Base-by-base conservation (phyloP, 2,329 filamentous ascomycete genomes). In the Verticillium zaregamsianum region DNA sequence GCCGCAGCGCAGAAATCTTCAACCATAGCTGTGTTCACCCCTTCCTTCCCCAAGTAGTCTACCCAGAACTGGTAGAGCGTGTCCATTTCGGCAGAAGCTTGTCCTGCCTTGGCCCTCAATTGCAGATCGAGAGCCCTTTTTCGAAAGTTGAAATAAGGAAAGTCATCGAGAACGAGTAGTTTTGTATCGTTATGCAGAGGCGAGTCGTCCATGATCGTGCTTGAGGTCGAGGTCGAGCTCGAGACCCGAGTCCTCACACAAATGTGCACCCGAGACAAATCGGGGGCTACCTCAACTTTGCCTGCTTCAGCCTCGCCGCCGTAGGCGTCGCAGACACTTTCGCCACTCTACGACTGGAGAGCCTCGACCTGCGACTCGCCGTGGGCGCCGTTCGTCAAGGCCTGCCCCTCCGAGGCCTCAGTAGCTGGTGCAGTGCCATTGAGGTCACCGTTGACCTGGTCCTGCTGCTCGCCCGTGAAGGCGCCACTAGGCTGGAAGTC, bases 21-120 rank as follows among this genome's bases (percentile, higher is more conserved):
- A 77, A 93, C 93, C 86, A 93, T 90, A 71, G 79, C 80, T 62
- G 82, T 80, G 73, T 93, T 90, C 82, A 93, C 92, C 75, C 90
- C 88, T n/a, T 54, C 39, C 69, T 86, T 82, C 65, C 87, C 82
- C 65, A 93, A 80, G 71, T 90, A 91, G 72, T 89, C 85, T 23
- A 86, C 86, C 89, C 90, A 93, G 77, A 91, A 91, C 66, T 87
- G 82, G 77, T 92, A 92, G 33, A 91, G 82, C 62, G 86, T 81
- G 70, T 86, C 82, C 81, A 90, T 87, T 69, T 87, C 82, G 63
- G 80, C 77, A 57, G 84, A 82, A 45, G 72, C 74, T 61, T 80
- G 73, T 56, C 74, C 72, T 20, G 68, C 37, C 31, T 71, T 64
- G 37, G 73, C 72, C 5, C 64, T 59, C 37, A 71, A 68, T 61